A percentile compares a stretch with the other conserved stretches of the same genome.
Conservation (phyloP, 306 rosid genomes). For the Vigna mungo region DNA sequence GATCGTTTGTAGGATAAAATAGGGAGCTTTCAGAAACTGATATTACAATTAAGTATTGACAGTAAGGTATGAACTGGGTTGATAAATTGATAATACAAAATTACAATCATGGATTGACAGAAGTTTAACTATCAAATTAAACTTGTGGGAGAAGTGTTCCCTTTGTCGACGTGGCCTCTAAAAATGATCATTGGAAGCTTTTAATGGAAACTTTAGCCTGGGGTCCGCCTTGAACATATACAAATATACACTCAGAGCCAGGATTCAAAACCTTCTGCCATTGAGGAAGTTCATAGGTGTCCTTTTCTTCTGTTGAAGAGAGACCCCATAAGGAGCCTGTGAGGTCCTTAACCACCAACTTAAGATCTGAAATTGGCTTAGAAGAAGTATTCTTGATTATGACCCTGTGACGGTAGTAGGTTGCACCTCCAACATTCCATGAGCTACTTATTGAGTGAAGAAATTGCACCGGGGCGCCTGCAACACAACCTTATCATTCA, state of each 20-base stretch:
- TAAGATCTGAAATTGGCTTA: conserved; percentile 66
- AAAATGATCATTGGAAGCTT: conserved; percentile 61
- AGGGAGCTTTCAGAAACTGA: conserved; percentile 17
- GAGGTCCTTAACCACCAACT: conserved; percentile 62
- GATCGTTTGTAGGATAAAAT: not conserved
- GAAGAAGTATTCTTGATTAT: conserved; percentile 69
- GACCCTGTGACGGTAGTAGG: conserved; percentile 78
- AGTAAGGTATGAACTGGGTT: conserved; percentile 23
- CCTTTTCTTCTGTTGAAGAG: conserved; percentile 63
- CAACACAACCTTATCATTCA: conserved; percentile 19
- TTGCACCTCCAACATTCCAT: conserved; percentile 60
- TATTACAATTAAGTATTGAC: not conserved
- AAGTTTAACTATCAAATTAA: conserved; percentile 29
- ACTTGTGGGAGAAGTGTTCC: not conserved
- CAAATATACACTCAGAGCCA: conserved; percentile 62
- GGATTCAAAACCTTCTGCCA: conserved; percentile 72
- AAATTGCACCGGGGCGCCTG: conserved; percentile 63
- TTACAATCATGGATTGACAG: conserved; percentile 31
- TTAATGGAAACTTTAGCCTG: conserved; percentile 67
- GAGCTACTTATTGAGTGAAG: conserved; percentile 73
- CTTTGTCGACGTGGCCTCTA: not conserved
- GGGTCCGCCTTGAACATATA: conserved; percentile 88
- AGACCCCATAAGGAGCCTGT: conserved; percentile 83
- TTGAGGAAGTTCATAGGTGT: conserved; percentile 68
- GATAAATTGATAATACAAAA: conserved; percentile 29